Evolutionary conservation across 495 filamentous ascomycete genomes (phyloP).

Genomic region (Amniculicola lignicola): DNA sequence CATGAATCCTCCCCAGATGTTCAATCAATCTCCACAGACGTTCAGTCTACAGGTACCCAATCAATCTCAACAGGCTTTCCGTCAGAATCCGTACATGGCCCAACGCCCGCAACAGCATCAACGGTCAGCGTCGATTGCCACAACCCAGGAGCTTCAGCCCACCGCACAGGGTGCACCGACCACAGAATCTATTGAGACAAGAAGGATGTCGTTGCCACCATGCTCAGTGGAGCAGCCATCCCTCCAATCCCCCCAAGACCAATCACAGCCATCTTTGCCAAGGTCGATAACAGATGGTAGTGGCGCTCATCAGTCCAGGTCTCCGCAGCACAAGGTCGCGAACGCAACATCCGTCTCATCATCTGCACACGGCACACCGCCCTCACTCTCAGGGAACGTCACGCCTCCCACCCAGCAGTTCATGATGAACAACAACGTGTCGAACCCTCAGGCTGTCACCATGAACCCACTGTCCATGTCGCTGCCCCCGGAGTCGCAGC

Average conservation of each 20-base stretch:
- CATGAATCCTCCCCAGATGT: slow-evolving; percentile 46
- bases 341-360: not conserved
- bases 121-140: slow-evolving; percentile 43
- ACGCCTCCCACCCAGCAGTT: slow-evolving; percentile 17
- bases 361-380: slow-evolving; percentile 11
- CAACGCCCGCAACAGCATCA: slow-evolving; percentile 36
- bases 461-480: slow-evolving; percentile 45
- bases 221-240: slow-evolving; percentile 18
- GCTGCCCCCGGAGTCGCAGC: slow-evolving; percentile 51
- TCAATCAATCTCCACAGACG: slow-evolving; percentile 37
- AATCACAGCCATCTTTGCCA: slow-evolving; percentile 10
- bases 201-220: slow-evolving; percentile 43
- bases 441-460: slow-evolving; percentile 19
- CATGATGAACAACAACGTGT: slow-evolving; percentile 8
- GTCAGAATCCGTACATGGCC: slow-evolving; percentile 22
- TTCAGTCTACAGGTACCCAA: slow-evolving; percentile 37
- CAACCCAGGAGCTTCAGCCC: slow-evolving; percentile 36
- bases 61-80: slow-evolving; percentile 23
- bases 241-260: slow-evolving; percentile 1
- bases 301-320: slow-evolving; percentile 1
- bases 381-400: slow-evolving; percentile 13
- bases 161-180: not conserved
- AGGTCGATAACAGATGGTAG: slow-evolving; percentile 8
- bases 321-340: not conserved
- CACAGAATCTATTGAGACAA: slow-evolving; percentile 3